Evolutionary conservation across 2,329 filamentous ascomycete genomes (phyloP), one percentile per base, ranked within the genome.

Genomic region (Colletotrichum paranaense): DNA sequence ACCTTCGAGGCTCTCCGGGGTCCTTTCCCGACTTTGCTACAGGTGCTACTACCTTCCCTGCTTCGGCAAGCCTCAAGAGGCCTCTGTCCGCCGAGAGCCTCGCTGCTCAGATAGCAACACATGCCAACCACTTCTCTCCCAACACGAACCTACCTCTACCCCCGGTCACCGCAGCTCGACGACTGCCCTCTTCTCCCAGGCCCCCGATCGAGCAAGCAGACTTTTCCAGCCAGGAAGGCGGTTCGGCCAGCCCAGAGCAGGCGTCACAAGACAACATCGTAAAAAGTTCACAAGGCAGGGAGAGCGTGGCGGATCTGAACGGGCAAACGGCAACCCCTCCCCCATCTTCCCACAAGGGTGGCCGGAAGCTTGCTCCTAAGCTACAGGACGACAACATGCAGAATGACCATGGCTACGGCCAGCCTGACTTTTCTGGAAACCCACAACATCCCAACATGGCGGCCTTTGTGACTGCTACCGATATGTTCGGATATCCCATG

Each of bases 91-190:
- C 84, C 55, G 88, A 86, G 69, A 84, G 84, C 72, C 79, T 88
- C 74, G 84, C 86, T 60, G 82, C 82, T 71, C 87, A 89, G 75
- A 86, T 89, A 76, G 85, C 87, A 79, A 87, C 91, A 79, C 90
- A 93, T 89, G 88, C 87, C 77, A 91, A 90, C 76, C 88, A 92
- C 79, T 88, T 90, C 77, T 88, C 88, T 56, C 84, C 88, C 56
- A 86, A 86, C 77, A 83, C 85, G 19, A 88, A 84, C 78, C 81
- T 89, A 67, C 84, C 86, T 68, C 81, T 92, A 68, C 89, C 90
- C 72, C 88, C 90, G 38, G 89, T 92, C 78, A 88, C 91, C 76
- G 88, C 88, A 42, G 87, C 90, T 75, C 86, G 86, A 78, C 87
- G 88, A 76, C 81, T 92, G 56, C 85, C 86, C 16, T 92, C 91